These are phyloP conservation scores for Chytriomyces hyalinus DNA, from an alignment of 192 early-diverging fungal genomes.

Conservation along the genomic window DNA sequence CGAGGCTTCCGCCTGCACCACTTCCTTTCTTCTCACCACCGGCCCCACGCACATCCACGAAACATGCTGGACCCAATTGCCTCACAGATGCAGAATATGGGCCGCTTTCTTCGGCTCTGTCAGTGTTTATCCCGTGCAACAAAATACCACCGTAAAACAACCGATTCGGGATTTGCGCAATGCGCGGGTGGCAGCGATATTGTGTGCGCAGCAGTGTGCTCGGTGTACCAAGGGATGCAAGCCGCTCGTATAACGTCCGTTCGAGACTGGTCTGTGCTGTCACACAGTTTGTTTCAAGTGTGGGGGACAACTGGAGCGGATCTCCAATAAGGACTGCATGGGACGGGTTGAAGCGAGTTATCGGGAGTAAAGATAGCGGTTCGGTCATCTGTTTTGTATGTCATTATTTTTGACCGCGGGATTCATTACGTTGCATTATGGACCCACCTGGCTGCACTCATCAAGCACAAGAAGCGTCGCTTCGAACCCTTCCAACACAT, in stretches of 20 bases:
- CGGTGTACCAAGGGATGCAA: conserved; percentile 56
- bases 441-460: conserved; percentile 73
- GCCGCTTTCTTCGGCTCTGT: conserved; percentile 30
- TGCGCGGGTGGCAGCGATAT: conserved; percentile 74
- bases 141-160: conserved; percentile 68
- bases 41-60: conserved; percentile 57
- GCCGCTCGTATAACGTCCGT: conserved; percentile 81
- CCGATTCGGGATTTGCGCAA: conserved; percentile 63
- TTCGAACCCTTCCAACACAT: conserved; percentile 60
- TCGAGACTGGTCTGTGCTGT: conserved; percentile 68
- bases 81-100: conserved; percentile 42
- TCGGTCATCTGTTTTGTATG: conserved; percentile 77
- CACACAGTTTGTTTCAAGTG: conserved; percentile 51
- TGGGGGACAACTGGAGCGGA: conserved; percentile 87
- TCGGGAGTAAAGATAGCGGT: conserved; percentile 83
- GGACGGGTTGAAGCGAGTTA: conserved; percentile 64
- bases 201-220: conserved; percentile 73
- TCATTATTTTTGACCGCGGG: not conserved
- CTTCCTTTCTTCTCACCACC: conserved; percentile 51
- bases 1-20: conserved; percentile 56
- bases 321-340: conserved; percentile 84
- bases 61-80: conserved; percentile 58
- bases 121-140: conserved; percentile 46
- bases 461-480: conserved; percentile 83
- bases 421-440: not conserved